phyloP scores from a whole-genome alignment of 2,329 filamentous ascomycete species.

The Orbilia blumenaviensis region DNA sequence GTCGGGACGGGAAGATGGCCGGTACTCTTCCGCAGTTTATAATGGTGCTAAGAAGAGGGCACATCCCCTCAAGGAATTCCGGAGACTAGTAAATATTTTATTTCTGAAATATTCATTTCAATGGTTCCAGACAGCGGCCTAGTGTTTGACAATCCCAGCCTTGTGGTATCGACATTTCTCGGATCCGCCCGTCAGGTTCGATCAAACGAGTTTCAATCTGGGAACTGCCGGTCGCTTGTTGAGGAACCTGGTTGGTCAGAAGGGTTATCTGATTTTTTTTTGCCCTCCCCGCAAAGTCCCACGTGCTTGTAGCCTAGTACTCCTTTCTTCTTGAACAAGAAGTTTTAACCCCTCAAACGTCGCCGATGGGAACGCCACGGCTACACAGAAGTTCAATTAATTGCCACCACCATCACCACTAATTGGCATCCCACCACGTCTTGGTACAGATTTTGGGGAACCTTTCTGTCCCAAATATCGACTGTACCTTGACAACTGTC shows the following conservation, averaged over 20 bases:
- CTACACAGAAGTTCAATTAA: not conserved
- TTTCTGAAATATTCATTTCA: not conserved
- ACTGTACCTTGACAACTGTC: not conserved
- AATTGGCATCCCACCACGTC: not conserved
- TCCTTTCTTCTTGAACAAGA: too few species aligned
- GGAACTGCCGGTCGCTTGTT: not conserved
- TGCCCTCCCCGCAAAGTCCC: not conserved
- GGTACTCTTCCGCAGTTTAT: too few species aligned
- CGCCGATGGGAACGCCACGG: not conserved
- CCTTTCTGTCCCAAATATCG: not conserved
- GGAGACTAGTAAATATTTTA: not conserved
- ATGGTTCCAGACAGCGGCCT: not conserved
- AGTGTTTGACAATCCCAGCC: conserved; percentile 1
- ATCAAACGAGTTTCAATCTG: not conserved
- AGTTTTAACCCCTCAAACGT: not conserved
- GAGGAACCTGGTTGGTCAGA: not conserved
- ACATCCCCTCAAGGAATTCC: not conserved
- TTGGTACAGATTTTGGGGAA: not conserved
- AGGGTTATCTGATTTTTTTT: not conserved
- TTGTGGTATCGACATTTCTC: not conserved
- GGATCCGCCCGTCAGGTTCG: not conserved
- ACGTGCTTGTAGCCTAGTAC: too few species aligned
- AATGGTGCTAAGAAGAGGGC: not conserved
- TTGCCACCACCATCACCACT: conserved; percentile 1
- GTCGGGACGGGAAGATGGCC: too few species aligned